Evolutionary conservation across 176 grass and related monocot genomes (phyloP), one percentile per base, ranked within the genome.

Genomic region (Phragmites australis): DNA sequence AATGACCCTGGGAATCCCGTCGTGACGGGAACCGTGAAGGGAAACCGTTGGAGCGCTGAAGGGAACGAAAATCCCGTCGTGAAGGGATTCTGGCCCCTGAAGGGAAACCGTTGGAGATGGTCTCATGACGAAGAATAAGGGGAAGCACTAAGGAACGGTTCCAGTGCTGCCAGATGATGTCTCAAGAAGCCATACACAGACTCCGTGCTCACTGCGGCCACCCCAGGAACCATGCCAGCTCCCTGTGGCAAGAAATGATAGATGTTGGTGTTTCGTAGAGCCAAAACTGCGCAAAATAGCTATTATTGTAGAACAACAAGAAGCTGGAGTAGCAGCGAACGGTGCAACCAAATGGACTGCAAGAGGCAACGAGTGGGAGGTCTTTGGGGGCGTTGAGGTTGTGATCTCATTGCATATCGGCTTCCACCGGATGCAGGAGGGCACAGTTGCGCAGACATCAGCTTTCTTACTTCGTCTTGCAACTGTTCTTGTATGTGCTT

Each of bases 401-500:
- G 62, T 64, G 76, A 68, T 61, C 67, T 80, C 46, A 66, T 82
- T 0, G 65, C 2, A 25, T 87, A 82, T 13, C 53, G 86, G 55
- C 72, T 87, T 53, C 81, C 49, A 8, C 55, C 69, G 7, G 74
- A 72, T 14, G 81, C 70, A 41, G 92, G 86, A 17, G 83, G 72
- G 18, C 71, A 83, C n/a, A 94, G 56, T 30, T 91, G 86, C 49
- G 43, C 68, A 17, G 92, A 93, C 90, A 95, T 93, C 71, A 89
- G 69, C 66, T 93, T 90, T 79, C 87, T 87, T 21, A 93, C 90
- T 79, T 93, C 96, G 14, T 91, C 92, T 79, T 92, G 87, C 82
- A 95, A 84, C 72, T 91, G 74, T 43, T 85, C 79, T 76, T 88
- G 90, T 59, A 89, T 65, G 60, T 84, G 70, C 83, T 94, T 95